Evolutionary conservation across 2,329 filamentous ascomycete genomes (phyloP).

Genomic region (Lecanicillium sp.): DNA sequence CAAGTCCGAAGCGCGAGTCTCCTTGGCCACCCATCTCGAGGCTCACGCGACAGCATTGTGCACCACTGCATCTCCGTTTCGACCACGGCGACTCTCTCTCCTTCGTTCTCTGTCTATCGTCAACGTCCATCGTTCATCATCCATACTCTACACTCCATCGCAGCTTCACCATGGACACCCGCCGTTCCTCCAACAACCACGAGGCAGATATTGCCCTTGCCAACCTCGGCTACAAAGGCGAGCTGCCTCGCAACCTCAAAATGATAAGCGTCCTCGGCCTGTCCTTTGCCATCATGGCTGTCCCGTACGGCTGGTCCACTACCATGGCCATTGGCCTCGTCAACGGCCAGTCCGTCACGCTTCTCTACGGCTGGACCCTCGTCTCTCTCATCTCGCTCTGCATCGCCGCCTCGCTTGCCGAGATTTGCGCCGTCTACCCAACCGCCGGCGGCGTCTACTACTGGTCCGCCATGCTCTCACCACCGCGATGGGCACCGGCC

Average conservation of each 20-base stretch:
- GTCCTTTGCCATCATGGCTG: constrained; percentile 44
- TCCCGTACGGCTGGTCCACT: constrained; percentile 40
- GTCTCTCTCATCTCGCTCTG: constrained; percentile 63
- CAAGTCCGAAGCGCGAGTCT: no score
- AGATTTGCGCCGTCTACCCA: constrained; percentile 62
- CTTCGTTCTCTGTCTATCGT: background rate
- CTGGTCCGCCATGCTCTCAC: constrained; percentile 62
- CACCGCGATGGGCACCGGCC: constrained; percentile 50
- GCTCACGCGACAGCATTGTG: no score
- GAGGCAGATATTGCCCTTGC: constrained; percentile 35
- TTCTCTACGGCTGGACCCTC: constrained; percentile 62
- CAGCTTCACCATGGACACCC: constrained; percentile 8
- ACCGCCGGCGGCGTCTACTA: constrained; percentile 60
- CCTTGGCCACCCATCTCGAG: no score
- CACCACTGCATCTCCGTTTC: no score
- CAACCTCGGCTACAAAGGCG: constrained; percentile 39
- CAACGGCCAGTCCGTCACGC: constrained; percentile 64
- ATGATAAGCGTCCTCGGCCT: constrained; percentile 40
- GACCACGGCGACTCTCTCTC: no score
- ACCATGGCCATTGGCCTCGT: constrained; percentile 47
- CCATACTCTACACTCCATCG: background rate
- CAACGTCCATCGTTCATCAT: background rate
- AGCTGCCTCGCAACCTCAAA: constrained; percentile 41
- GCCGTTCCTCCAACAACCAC: constrained; percentile 11
- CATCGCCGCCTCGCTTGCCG: constrained; percentile 61